Evolutionary conservation across 306 rosid genomes (phyloP).

Genomic region (Vigna hirtella): DNA sequence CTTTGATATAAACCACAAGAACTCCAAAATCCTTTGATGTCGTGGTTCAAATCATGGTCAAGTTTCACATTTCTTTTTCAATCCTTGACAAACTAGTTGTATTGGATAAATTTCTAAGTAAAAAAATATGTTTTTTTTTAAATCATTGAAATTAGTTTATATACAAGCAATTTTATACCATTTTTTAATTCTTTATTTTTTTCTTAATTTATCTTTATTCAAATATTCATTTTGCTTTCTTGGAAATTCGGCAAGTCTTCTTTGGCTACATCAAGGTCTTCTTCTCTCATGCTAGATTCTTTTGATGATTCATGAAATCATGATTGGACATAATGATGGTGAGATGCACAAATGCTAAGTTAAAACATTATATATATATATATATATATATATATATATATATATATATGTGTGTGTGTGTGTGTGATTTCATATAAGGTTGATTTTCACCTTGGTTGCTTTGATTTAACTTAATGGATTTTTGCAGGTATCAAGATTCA

Average conservation of each 20-base stretch:
- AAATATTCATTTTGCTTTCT: neutral
- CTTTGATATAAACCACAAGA: no score
- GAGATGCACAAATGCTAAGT: conserved; percentile 18
- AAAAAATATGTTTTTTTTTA: no score
- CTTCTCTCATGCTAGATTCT: conserved; percentile 77
- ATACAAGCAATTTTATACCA: no score
- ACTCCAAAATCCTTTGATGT: no score
- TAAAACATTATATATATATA: neutral
- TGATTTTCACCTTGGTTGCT: conserved; percentile 8
- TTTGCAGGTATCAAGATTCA: conserved; percentile 40
- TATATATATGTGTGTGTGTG: no score
- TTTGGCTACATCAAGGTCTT: conserved; percentile 75
- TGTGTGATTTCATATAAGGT: neutral
- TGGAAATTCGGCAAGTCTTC: conserved; percentile 76
- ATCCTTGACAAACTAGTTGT: no score
- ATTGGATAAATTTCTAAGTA: no score
- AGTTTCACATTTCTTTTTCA: no score
- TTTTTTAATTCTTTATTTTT: no score
- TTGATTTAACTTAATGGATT: conserved; percentile 25
- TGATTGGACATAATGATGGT: conserved; percentile 34
- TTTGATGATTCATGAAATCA: conserved; percentile 52
- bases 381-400: no score
- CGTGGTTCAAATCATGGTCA: no score
- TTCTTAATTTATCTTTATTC: neutral
- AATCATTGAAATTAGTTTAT: no score